Base-by-base conservation (phyloP, 2,329 filamentous ascomycete genomes). In the Lasiodiplodia gonubiensis region DNA sequence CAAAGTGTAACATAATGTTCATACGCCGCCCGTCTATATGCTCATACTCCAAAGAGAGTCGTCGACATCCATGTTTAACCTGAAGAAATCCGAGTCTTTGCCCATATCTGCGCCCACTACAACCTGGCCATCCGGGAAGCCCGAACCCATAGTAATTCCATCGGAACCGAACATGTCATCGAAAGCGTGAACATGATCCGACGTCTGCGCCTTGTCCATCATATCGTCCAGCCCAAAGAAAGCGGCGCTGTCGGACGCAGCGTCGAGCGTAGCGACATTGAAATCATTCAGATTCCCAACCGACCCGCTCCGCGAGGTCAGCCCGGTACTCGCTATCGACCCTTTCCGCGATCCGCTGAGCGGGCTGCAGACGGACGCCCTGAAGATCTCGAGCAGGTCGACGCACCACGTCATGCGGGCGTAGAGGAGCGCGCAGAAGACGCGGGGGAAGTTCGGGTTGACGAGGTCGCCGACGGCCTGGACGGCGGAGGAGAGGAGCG, bases 331-430 rank as follows among this genome's bases (percentile, higher is more conserved):
- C n/a, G n/a, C 53, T 5, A 37, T 10, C 2, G 53, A 55, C 10
- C 53, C 53, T 12, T 35, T 55, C 3, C 53, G 53, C 21, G 53
- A 55, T 8, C 12, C 23, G 8, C 23, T 8, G 2, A 21, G 30
- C 18, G 53, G 53, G n/a, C 30, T 35, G 30, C 16, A 35, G 27
- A 39, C 16, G 1, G 33, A 37, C 0, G 53, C 23, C n/a, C 27
- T 35, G 18, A 55, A 23, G 1, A 37, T n/a, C 8, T 23, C 53
- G 3, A 55, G n/a, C 30, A 55, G 7, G 14, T 55, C 53, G 53
- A 55, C 27, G 30, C 53, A 55, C 53, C 53, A 55, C 6, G 53
- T n/a, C 53, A 55, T 55, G 53, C 53, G 53, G 6, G 53, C 18
- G 53, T 55, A 37, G 7, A 55, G 53, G 30, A 39, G 30, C 1